phyloP scores from a whole-genome alignment of 768 basidiomycete species.

The Crepidotus variabilis region DNA sequence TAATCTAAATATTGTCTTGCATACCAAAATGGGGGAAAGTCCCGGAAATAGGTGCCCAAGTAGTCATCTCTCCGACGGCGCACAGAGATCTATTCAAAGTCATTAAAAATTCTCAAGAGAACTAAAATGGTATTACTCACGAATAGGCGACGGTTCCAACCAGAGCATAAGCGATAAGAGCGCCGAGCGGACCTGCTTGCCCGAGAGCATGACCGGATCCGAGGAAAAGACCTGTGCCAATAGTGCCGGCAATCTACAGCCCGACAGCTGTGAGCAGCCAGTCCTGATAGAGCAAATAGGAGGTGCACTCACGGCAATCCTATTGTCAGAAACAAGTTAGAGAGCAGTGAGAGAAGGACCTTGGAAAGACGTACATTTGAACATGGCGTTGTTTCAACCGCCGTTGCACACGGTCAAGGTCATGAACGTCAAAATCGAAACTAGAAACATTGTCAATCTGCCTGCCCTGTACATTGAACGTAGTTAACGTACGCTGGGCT shows the following conservation, averaged over 20 bases:
- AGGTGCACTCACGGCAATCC: constrained; percentile 56
- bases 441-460: constrained; percentile 12
- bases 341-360: not conserved
- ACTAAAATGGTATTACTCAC: constrained; percentile 27
- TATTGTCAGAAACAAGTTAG: constrained; percentile 13
- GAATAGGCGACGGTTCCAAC: constrained; percentile 68
- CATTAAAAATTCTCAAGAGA: not conserved
- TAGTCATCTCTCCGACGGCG: constrained; percentile 77
- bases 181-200: constrained; percentile 63
- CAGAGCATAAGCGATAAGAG: constrained; percentile 58
- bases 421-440: constrained; percentile 53
- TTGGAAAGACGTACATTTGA: constrained; percentile 52
- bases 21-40: constrained; percentile 71
- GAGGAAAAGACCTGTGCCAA: constrained; percentile 72
- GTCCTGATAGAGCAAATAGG: not conserved
- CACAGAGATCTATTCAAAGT: constrained; percentile 46
- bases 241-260: constrained; percentile 63
- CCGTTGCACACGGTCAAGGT: constrained; percentile 69
- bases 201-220: constrained; percentile 62
- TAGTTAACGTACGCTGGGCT: too few species aligned
- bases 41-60: constrained; percentile 73
- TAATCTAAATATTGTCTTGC: constrained; percentile 6
- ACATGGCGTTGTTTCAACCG: constrained; percentile 75
- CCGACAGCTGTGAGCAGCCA: not conserved
- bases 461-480: not conserved